These are phyloP conservation scores for Rugonectria rugulosa DNA, from an alignment of 2,329 filamentous ascomycete genomes.

Conservation along the genomic window DNA sequence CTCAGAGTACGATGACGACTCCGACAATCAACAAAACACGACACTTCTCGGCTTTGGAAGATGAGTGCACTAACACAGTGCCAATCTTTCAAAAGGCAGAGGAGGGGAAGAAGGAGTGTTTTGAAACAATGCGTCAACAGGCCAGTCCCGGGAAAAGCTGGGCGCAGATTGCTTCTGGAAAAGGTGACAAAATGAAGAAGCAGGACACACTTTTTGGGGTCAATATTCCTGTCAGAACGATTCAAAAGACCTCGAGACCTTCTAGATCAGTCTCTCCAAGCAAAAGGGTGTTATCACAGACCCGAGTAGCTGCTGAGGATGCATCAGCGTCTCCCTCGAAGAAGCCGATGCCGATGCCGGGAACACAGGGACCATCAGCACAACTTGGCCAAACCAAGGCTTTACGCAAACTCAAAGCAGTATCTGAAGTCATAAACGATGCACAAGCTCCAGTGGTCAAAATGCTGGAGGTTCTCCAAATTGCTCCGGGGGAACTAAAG, in stretches of 20 bases:
- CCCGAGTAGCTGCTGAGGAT: not conserved
- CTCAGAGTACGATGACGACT: too few relatives aligned
- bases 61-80: too few relatives aligned
- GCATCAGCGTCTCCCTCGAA: not conserved
- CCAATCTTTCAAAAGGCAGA: slow-evolving; percentile 22
- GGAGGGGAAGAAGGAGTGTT: slow-evolving; percentile 17
- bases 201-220: slow-evolving; percentile 13
- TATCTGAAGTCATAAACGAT: slow-evolving; percentile 17
- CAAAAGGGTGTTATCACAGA: not conserved
- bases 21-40: too few relatives aligned
- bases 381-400: not conserved
- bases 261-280: not conserved
- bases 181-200: not conserved
- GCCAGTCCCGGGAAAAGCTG: slow-evolving; percentile 14
- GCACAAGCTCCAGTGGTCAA: slow-evolving; percentile 20
- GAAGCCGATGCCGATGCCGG: slow-evolving; percentile 7
- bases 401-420: not conserved
- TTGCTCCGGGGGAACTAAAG: slow-evolving; percentile 35
- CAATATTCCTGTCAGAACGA: slow-evolving; percentile 15
- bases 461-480: slow-evolving; percentile 29
- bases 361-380: slow-evolving; percentile 2
- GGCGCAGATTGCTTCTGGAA: slow-evolving; percentile 17
- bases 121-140: slow-evolving; percentile 35
- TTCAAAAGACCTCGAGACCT: not conserved
- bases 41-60: too few relatives aligned